Evolutionary conservation across 805 yeast species (phyloP).

Genomic region (Ogataea glucozyma): DNA sequence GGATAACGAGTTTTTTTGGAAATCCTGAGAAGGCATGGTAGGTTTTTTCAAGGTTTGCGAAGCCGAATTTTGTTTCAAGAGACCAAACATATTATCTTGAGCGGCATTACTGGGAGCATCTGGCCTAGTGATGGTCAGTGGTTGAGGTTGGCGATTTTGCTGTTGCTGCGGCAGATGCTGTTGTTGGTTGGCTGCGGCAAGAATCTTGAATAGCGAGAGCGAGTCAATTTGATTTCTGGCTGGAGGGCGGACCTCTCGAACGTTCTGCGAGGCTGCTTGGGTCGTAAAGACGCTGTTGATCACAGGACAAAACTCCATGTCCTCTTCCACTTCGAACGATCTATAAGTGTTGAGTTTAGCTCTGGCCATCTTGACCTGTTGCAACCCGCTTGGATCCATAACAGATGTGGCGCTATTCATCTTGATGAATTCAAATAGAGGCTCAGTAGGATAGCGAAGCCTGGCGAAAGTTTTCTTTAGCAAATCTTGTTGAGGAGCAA

Average conservation of each 20-base stretch:
- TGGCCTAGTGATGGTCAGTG: neutral
- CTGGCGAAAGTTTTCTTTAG: no score
- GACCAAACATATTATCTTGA: constrained; percentile 9
- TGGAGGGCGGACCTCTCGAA: constrained; percentile 10
- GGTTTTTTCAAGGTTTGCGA: neutral
- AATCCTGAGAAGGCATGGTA: neutral
- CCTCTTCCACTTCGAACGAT: constrained; percentile 72
- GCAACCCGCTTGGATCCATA: constrained; percentile 13
- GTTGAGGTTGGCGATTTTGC: neutral
- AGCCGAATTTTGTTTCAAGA: constrained; percentile 2
- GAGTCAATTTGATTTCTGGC: constrained; percentile 17
- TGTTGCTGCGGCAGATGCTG: constrained; percentile 4
- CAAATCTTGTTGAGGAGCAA: neutral
- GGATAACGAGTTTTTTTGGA: neutral
- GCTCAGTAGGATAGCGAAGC: no score
- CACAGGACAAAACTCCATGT: constrained; percentile 65
- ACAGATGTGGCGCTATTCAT: constrained; percentile 11
- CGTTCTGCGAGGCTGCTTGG: neutral
- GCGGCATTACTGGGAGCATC: constrained; percentile 1
- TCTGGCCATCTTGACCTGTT: constrained; percentile 37
- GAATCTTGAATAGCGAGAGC: constrained; percentile 21
- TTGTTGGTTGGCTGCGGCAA: constrained; percentile 23
- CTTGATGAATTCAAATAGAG: no score
- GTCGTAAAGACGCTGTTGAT: constrained; percentile 7
- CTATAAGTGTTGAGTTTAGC: constrained; percentile 60